Conservation (phyloP, 345 rosid species). For the Pelargonium nanum region DNA sequence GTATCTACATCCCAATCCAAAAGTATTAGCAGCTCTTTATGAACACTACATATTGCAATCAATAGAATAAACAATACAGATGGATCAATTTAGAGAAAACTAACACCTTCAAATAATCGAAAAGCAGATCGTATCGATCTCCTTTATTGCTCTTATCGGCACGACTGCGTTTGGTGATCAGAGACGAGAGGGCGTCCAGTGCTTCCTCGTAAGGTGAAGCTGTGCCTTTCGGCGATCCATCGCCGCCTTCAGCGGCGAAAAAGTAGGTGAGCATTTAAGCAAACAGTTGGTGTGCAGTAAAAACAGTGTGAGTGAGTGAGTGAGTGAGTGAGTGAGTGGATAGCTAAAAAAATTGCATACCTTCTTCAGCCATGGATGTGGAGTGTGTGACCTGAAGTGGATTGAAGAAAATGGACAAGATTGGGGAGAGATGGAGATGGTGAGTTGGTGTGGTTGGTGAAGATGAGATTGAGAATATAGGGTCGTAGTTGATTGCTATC, state of each 20-base stretch:
- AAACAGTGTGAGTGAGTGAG: not conserved
- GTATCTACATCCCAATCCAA: constrained; percentile 37
- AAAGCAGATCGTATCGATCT: constrained; percentile 61
- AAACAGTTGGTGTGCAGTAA: not conserved
- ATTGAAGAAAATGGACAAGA: not conserved
- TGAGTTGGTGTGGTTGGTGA: not conserved
- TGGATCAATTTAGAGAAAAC: not conserved
- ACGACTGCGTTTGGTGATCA: constrained; percentile 70
- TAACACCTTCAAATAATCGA: constrained; percentile 59
- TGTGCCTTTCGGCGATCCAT: constrained; percentile 16
- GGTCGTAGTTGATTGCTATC: not conserved
- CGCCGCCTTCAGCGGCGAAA: constrained; percentile 15
- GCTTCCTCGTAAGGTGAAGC: constrained; percentile 43
- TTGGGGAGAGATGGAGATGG: not conserved
- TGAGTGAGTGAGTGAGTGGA: not conserved
- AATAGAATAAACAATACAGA: not conserved
- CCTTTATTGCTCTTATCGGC: constrained; percentile 59
- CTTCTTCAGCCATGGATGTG: not conserved
- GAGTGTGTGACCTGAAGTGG: not conserved
- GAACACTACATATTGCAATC: not conserved
- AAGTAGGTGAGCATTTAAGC: not conserved
- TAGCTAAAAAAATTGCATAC: not conserved
- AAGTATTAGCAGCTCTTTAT: not conserved
- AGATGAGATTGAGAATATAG: not conserved
- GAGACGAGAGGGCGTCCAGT: constrained; percentile 72